These are phyloP conservation scores for Claviceps cyperi DNA, from an alignment of 2,329 filamentous ascomycete genomes.

Conservation along the genomic window DNA sequence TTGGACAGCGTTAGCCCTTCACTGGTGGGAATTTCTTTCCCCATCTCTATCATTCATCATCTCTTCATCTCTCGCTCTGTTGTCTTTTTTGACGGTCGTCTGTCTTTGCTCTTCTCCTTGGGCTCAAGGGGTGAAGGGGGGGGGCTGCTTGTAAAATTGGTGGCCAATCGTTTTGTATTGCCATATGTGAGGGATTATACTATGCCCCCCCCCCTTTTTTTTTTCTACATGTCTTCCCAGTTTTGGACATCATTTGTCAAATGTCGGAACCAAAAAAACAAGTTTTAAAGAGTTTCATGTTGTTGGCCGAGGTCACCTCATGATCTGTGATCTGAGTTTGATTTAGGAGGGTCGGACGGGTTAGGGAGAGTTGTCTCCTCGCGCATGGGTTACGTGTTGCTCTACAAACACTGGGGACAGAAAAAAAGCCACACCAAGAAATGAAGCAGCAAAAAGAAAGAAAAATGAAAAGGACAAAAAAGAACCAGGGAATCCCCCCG, in stretches of 20 bases:
- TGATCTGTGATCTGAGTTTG: slow-evolving; percentile 4
- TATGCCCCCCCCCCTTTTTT: background rate
- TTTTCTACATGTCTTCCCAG: slow-evolving; percentile 1
- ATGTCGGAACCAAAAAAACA: too few relatives aligned
- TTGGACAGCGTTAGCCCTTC: too few relatives aligned
- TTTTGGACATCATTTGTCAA: too few relatives aligned
- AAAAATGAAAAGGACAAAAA: background rate
- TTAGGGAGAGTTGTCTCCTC: background rate
- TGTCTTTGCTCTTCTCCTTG: too few relatives aligned
- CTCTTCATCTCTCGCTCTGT: too few relatives aligned
- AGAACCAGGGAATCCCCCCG: background rate
- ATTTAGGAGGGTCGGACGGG: background rate
- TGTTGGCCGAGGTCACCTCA: slow-evolving; percentile 3
- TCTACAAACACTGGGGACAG: slow-evolving; percentile 1
- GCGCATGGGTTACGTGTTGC: background rate
- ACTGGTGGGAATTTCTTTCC: too few relatives aligned
- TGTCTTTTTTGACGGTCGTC: too few relatives aligned
- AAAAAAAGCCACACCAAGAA: background rate
- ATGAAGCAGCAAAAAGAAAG: background rate
- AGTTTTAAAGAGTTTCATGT: background rate
- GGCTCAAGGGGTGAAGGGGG: too few relatives aligned
- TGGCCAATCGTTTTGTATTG: too few relatives aligned
- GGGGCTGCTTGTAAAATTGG: too few relatives aligned
- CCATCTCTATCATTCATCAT: too few relatives aligned
- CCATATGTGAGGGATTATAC: too few relatives aligned